Evolutionary conservation across 441 rosid species (phyloP), one percentile per base, ranked within the genome.

Genomic region (Gossypium davidsonii): DNA sequence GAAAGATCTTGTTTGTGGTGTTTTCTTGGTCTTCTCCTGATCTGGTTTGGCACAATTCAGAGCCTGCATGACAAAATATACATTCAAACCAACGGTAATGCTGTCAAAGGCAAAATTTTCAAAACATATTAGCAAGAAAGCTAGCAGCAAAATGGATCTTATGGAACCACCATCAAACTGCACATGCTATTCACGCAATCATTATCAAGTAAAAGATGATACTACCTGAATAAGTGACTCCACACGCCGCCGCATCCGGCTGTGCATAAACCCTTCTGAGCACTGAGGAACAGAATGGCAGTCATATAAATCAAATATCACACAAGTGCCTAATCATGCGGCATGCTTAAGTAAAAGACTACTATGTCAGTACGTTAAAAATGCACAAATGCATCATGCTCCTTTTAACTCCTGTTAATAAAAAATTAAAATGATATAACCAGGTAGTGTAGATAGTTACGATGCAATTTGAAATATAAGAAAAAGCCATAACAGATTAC

Each of bases 221-320:
- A 11, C 26, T 79, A 95, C 99, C 96, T 91, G 87, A 80, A 96
- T 91, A 75, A 96, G 74, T 57, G 98, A 87, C 79, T 96, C 97
- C 52, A 93, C 98, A 9, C 92, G 97, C 14, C 96, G 86, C 69
- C 96, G 87, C 97, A 96, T 93, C 60, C 98, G 84, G 9, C 96
- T 93, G 74, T 93, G 99, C 97, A 96, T 93, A 85, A 96, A 93
- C 34, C 96, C 96, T 79, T 89, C 97, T 0, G 98, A 89, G 83
- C 91, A 88, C 97, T 93, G 71, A 42, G 34, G 68, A 76, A 76
- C 25, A 42, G 26, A 68, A 78, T 18, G 14, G 17, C 76, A 77
- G 23, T 39, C 34, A 62, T 48, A 52, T 17, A 76, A 44, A 67
- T 71, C 66, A 75, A 61, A 62, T 15, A 37, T 61, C 57, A 9